Evolutionary conservation across 495 filamentous ascomycete species (phyloP).

Genomic region (Choiromyces venosus): DNA sequence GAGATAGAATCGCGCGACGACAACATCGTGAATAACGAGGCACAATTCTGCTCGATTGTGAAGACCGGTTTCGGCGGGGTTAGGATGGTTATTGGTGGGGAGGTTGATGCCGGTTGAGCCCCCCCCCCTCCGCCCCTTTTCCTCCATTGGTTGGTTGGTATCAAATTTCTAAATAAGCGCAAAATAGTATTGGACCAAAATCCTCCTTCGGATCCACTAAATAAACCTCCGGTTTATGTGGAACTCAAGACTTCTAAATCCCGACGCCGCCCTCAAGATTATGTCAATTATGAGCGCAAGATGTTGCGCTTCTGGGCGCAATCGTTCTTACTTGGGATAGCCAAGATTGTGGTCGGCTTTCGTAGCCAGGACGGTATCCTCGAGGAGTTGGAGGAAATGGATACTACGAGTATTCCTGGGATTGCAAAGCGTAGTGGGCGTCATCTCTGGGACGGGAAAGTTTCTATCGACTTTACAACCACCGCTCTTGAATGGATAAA

Average conservation of each 20-base stretch:
- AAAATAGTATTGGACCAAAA: conserved; percentile 30
- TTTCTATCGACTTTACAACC: conserved; percentile 82
- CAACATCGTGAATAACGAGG: conserved; percentile 72
- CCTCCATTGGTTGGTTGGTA: conserved; percentile 4
- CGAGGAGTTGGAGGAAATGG: conserved; percentile 63
- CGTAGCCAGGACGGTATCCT: conserved; percentile 69
- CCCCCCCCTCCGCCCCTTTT: neutral
- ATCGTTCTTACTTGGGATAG: conserved; percentile 87
- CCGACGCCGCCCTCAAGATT: conserved; percentile 58
- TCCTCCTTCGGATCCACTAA: conserved; percentile 48
- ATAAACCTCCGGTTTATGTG: conserved; percentile 75
- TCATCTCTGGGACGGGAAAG: conserved; percentile 76
- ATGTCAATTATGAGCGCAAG: conserved; percentile 76
- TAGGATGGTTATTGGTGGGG: conserved; percentile 75
- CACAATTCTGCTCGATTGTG: conserved; percentile 91
- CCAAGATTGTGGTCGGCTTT: conserved; percentile 86
- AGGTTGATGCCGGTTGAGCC: conserved; percentile 78
- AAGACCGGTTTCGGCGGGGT: conserved; percentile 73
- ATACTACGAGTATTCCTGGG: conserved; percentile 68
- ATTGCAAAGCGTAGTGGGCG: conserved; percentile 61
- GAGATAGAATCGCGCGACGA: conserved; percentile 71
- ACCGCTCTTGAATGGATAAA: conserved; percentile 62
- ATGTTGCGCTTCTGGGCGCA: conserved; percentile 94
- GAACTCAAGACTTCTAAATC: conserved; percentile 88
- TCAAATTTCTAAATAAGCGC: neutral